Evolutionary conservation across 176 grass and related monocot species (phyloP).

Genomic region (Zoysia pacifica): DNA sequence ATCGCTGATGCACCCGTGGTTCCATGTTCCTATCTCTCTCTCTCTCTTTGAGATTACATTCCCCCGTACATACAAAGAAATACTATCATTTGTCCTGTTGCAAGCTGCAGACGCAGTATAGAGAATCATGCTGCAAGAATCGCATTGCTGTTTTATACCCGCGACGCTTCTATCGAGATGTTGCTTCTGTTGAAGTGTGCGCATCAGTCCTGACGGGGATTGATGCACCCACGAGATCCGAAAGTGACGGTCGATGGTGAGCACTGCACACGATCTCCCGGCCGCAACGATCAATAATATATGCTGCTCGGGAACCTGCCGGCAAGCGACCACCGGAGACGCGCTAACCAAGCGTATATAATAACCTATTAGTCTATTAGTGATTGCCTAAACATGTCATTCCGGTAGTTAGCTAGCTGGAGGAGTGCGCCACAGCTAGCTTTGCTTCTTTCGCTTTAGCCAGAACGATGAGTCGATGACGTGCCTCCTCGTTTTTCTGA

Average conservation of each 20-base stretch:
- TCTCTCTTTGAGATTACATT: not conserved
- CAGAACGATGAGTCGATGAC: no score
- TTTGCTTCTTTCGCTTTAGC: not conserved
- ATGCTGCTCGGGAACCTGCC: no score
- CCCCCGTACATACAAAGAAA: not conserved
- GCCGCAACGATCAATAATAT: no score
- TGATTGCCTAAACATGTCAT: not conserved
- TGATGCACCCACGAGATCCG: not conserved
- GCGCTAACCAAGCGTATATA: not conserved
- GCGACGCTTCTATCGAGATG: not conserved
- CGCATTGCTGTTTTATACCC: no score
- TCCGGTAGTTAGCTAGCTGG: not conserved
- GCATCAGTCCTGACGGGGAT: not conserved
- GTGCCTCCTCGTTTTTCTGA: no score
- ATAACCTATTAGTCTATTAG: no score
- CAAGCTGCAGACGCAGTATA: not conserved
- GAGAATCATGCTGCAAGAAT: not conserved
- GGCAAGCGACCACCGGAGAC: no score
- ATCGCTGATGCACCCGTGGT: not conserved
- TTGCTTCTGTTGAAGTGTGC: not conserved
- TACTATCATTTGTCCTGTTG: no score
- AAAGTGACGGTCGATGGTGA: not conserved
- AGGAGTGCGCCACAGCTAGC: not conserved
- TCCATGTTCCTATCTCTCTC: not conserved
- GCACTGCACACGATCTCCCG: no score